Evolutionary conservation across 1,284 basidiomycete genomes (phyloP), one percentile per base, ranked within the genome.

Genomic region (Grifola frondosa): DNA sequence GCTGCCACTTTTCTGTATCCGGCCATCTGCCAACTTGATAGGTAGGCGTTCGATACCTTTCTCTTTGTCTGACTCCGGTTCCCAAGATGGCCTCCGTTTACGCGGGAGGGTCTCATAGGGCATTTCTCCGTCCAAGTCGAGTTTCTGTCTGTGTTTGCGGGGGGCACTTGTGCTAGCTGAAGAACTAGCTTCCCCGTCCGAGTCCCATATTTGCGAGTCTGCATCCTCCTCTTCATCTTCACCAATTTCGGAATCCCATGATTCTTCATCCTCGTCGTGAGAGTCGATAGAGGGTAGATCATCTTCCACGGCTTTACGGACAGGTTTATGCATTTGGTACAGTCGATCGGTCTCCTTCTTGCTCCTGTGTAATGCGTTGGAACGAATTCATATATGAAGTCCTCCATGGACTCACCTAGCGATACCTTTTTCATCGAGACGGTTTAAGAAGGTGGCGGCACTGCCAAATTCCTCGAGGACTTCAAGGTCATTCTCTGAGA

Each of bases 1-100:
- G 44, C 53, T 46, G 45, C 58, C 58, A 44, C 54, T 81, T 42
- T 77, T 70, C 58, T 84, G 77, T 48, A 96, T 75, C 48, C 78
- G 80, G 3, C 92, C 92, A 46, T 88, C 77, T 4, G 84, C 75
- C 3, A 94, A 73, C 63, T 95, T 96, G 61, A 94, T 93, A 9
- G 92, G 92, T 36, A 96, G 70, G 31, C 88, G 75, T 40, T 79
- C 74, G 37, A 93, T 77, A 40, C 75, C 75, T 42, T 70, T 66
- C 19, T 69, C 68, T 39, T 69, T 68, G 22, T 70, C 68, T 30
- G 71, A 64, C 21, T 75, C 67, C 15, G 67, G 54, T 26, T 76
- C 69, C 67, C 72, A 73, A 12, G 71, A 69, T 16, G 64, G 56
- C 20, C 64, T 70, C 38, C 67, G 71, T 57, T 71, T 77, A 32